Conservation (phyloP, 2,329 filamentous ascomycete genomes). For the Trichoderma brevicompactum region DNA sequence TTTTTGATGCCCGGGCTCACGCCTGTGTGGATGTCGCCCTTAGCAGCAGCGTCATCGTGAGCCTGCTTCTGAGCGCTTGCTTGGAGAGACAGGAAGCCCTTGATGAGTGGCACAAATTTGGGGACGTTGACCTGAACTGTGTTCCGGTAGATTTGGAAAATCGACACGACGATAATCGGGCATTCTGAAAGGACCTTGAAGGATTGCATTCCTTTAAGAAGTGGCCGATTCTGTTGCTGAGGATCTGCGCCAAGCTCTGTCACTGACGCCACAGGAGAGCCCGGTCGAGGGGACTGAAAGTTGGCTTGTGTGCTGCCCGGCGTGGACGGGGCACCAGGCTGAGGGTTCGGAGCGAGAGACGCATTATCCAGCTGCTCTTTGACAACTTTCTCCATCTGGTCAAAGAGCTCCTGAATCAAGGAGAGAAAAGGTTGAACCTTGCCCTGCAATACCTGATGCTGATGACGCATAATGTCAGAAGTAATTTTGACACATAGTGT, state of each 20-base stretch:
- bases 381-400: slow-evolving; percentile 94
- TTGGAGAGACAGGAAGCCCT: slow-evolving; percentile 83
- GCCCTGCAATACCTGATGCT: slow-evolving; percentile 75
- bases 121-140: slow-evolving; percentile 85
- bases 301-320: slow-evolving; percentile 67
- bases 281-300: slow-evolving; percentile 86
- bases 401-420: slow-evolving; percentile 93
- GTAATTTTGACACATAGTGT: slow-evolving; percentile 98
- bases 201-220: slow-evolving; percentile 94
- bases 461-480: slow-evolving; percentile 94
- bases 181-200: slow-evolving; percentile 99
- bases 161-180: slow-evolving; percentile 97
- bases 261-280: slow-evolving; percentile 82
- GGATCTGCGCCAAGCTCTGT: slow-evolving; percentile 79
- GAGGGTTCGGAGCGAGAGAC: slow-evolving; percentile 56
- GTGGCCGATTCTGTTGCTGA: slow-evolving; percentile 78
- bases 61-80: slow-evolving; percentile 92
- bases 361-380: slow-evolving; percentile 90
- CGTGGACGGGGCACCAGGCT: slow-evolving; percentile 66
- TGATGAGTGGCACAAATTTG: slow-evolving; percentile 91
- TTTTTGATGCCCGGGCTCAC: slow-evolving; percentile 95
- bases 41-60: slow-evolving; percentile 79
- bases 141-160: slow-evolving; percentile 89
- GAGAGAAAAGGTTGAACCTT: slow-evolving; percentile 89
- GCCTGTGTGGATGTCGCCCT: slow-evolving; percentile 84